A percentile compares a stretch with the other conserved stretches of the same genome.
Evolutionary conservation across 2,329 filamentous ascomycete species (phyloP).

Genomic region (Phaeosphaeria sp.): DNA sequence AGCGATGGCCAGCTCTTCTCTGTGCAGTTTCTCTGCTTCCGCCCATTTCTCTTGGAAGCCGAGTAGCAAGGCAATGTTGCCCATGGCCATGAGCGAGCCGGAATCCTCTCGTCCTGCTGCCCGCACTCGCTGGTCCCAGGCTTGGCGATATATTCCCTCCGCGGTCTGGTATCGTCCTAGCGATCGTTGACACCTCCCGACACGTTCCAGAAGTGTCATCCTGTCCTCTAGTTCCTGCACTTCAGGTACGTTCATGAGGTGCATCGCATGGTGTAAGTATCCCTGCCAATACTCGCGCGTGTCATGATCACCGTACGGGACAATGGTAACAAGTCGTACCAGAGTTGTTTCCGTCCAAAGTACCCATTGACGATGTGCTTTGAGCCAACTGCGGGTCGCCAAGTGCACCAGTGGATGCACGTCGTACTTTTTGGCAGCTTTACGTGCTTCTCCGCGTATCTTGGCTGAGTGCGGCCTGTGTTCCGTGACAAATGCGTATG

Average conservation of each 20-base stretch:
- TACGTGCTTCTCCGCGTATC: neutral
- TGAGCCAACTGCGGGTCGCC: conserved; percentile 43
- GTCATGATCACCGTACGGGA: conserved; percentile 19
- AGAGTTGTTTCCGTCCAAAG: conserved; percentile 20
- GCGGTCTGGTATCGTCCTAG: conserved; percentile 10
- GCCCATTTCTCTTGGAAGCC: neutral
- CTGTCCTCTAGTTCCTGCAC: conserved; percentile 1
- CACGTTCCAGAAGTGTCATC: conserved; percentile 9
- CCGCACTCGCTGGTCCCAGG: conserved; percentile 2
- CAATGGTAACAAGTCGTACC: conserved; percentile 27
- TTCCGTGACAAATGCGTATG: conserved; percentile 42
- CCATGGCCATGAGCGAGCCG: conserved; percentile 6
- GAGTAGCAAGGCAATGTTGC: conserved; percentile 6
- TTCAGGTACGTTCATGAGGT: conserved; percentile 8
- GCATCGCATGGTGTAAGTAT: conserved; percentile 41
- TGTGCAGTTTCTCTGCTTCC: conserved; percentile 1
- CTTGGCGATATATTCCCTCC: conserved; percentile 6
- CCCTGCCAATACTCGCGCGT: conserved; percentile 28
- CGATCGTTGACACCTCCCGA: conserved; percentile 10
- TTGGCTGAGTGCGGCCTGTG: neutral
- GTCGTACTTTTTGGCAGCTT: conserved; percentile 19
- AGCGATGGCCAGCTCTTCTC: neutral
- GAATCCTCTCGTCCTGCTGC: conserved; percentile 10
- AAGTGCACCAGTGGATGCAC: conserved; percentile 48
- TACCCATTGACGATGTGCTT: conserved; percentile 17